Evolutionary conservation across 305 asterid species (phyloP).

Genomic region (Fraxinus velutina): DNA sequence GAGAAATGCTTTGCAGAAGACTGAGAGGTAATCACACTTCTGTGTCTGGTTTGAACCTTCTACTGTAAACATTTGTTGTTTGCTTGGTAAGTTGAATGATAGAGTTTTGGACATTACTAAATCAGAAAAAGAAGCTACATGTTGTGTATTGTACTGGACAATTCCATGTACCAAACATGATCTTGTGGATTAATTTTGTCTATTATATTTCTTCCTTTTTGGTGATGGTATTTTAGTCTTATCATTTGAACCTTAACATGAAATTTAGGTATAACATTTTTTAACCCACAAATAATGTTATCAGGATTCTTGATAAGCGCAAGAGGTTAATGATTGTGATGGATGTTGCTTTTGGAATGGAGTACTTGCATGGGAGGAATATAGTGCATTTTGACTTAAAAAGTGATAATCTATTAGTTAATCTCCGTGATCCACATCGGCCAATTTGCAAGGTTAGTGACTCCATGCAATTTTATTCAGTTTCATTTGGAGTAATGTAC

Average conservation of each 20-base stretch:
- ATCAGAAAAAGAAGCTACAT: not conserved
- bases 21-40: constrained; percentile 47
- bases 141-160: not conserved
- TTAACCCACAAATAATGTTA: constrained; percentile 13
- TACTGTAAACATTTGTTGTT: not conserved
- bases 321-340: constrained; percentile 81
- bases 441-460: constrained; percentile 95
- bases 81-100: not conserved
- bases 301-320: constrained; percentile 82
- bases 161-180: not conserved
- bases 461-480: not conserved
- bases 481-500: constrained; percentile 1
- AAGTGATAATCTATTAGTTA: constrained; percentile 95
- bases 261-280: not conserved
- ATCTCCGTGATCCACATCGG: constrained; percentile 96
- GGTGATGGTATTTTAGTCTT: not conserved
- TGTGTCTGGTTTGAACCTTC: not conserved
- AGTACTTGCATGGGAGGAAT: constrained; percentile 90
- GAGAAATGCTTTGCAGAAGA: constrained; percentile 80
- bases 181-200: not conserved
- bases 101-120: not conserved
- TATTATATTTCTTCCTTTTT: not conserved
- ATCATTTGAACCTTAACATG: not conserved
- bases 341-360: constrained; percentile 99
- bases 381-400: constrained; percentile 96